These are phyloP conservation scores for Brassica napus DNA, from an alignment of 345 rosid genomes.

Conservation along the genomic window DNA sequence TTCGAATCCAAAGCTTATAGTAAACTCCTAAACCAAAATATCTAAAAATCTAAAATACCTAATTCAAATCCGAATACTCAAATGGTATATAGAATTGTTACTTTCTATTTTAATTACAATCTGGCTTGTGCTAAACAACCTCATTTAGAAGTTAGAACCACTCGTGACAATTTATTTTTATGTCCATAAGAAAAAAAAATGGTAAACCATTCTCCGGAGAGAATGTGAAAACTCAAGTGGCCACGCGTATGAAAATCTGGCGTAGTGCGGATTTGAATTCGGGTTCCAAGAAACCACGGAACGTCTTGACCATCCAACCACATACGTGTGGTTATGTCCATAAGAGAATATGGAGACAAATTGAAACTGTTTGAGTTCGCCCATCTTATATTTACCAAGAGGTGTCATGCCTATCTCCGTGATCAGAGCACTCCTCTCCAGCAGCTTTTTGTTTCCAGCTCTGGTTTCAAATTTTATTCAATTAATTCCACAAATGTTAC, in stretches of 20 bases:
- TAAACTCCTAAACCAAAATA: neutral
- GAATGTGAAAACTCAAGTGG: no score
- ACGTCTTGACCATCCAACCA: no score
- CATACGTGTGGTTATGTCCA: no score
- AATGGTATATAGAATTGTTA: neutral
- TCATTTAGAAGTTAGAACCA: constrained; percentile 7
- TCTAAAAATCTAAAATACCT: no score
- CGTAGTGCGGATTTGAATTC: no score
- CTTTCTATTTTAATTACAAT: neutral
- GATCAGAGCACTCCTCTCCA: neutral
- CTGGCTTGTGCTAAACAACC: constrained; percentile 11
- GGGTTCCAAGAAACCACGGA: no score
- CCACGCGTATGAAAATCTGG: no score
- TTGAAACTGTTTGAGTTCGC: neutral
- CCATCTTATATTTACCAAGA: neutral
- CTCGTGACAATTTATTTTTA: neutral
- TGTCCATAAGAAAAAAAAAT: neutral
- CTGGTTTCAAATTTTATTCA: neutral
- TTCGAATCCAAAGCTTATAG: neutral
- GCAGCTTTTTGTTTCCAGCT: neutral
- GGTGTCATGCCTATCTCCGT: neutral
- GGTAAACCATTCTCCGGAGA: no score
- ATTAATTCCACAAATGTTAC: neutral
- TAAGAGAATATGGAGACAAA: neutral
- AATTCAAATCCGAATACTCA: neutral